Evolutionary conservation across 129 eudicot species (phyloP), one percentile per base, ranked within the genome.

Genomic region (Artemisia tridentata): DNA sequence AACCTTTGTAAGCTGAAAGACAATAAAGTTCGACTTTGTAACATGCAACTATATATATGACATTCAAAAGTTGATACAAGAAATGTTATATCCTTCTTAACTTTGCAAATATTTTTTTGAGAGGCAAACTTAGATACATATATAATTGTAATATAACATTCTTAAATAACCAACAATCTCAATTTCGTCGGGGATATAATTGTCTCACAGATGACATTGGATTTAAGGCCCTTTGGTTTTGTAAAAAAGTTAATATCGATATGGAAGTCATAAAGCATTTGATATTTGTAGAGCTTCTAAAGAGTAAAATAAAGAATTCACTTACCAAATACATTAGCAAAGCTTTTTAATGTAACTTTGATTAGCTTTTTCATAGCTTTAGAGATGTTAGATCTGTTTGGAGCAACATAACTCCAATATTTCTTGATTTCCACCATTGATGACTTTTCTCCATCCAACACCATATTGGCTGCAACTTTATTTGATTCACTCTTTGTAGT

Each of bases 271-370:
- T 20, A 27, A 27, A 27, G 4, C 4, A 27, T 27, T 27, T 3
- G 4, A 27, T 27, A 27, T 27, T 25, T 25, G 29, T 27, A 27
- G 31, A 27, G 31, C 31, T 27, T 27, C 31, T 27, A 27, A 27
- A 27, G 31, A 27, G 31, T 27, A 27, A 27, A 29, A 29, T 29
- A 29, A 29, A 29, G 34, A 29, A 29, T 55, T 19, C 13, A 82
- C 95, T 75, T 73, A 91, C 97, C 88, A 74, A 91, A 85, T 13
- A 91, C 46, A 11, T 76, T 82, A 21, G 88, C 74, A 51, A 87
- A 80, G 47, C 82, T 54, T 76, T 75, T 87, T 43, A 83, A 64
- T 19, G 82, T 78, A 19, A 43, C 64, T 41, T 69, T 81, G 43
- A 88, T 78, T 47, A 91, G 12, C 80, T 60, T 91, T 7, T 81